Conservation (phyloP, 805 yeast genomes). For the Yarrowia sp. region DNA sequence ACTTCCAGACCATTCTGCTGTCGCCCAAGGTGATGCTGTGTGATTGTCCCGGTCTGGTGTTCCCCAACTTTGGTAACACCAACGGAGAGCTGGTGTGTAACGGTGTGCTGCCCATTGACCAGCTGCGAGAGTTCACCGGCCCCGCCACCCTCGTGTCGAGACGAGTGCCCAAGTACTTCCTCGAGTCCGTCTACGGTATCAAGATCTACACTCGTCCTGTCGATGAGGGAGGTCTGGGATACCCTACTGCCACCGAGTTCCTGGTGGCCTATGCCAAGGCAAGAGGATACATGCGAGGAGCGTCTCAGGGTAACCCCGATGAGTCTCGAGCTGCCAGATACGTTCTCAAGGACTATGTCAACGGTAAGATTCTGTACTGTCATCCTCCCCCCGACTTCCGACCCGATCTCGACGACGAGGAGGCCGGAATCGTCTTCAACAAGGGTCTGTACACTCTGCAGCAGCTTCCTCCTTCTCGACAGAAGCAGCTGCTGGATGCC, state of each 20-base stretch:
- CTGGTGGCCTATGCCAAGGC: constrained; percentile 92
- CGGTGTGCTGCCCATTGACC: constrained; percentile 98
- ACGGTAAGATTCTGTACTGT: constrained; percentile 79
- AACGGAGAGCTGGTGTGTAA: constrained; percentile 96
- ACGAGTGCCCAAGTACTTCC: constrained; percentile 80
- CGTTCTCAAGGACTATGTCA: constrained; percentile 89
- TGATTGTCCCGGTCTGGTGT: constrained; percentile 99
- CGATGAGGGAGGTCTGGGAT: constrained; percentile 86
- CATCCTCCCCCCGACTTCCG: constrained; percentile 62
- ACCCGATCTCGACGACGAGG: constrained; percentile 39
- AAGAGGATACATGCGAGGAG: constrained; percentile 91
- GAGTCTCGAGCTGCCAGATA: constrained; percentile 92
- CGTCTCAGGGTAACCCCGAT: constrained; percentile 88
- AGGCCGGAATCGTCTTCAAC: constrained; percentile 71
- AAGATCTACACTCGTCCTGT: constrained; percentile 70
- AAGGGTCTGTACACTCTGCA: constrained; percentile 65
- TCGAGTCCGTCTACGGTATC: constrained; percentile 93
- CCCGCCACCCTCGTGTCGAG: constrained; percentile 83
- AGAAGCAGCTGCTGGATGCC: constrained; percentile 61
- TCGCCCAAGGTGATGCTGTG: constrained; percentile 82
- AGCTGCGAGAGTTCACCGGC: constrained; percentile 85
- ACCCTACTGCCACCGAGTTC: constrained; percentile 84
- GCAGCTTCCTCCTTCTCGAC: constrained; percentile 68
- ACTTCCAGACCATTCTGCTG: constrained; percentile 91
- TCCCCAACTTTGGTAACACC: constrained; percentile 95